Base-by-base conservation (phyloP, 75 land plant species). In the Sequoiadendron giganteum region DNA sequence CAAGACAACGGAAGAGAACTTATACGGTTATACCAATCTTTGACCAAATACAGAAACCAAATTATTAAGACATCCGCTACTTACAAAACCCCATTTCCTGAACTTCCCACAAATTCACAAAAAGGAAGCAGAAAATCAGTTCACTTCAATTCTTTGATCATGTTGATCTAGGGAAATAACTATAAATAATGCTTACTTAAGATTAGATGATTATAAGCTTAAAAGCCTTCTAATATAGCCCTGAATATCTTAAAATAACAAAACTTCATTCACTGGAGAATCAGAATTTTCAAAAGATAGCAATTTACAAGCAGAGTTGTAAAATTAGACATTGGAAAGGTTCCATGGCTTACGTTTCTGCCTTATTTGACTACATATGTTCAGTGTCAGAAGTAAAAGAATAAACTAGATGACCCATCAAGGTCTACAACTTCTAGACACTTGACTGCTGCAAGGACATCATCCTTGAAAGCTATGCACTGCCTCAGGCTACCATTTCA, bases 401-500 rank as follows among this genome's bases (percentile, higher is more conserved):
- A 82, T 82, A 42, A 82, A 82, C n/a, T 81, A 9, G 83, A 47
- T 82, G 49, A 82, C n/a, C n/a, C 48, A 28, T 82, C 84, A 82
- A 82, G 49, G 48, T 82, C 52, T 82, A 45, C 84, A 82, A 25
- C 10, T 82, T 82, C 13, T 82, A 49, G 84, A 47, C 48, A 82
- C 84, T 82, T 47, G 38, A 73, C 34, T 34, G 15, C 38, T 73
- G 38, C 32, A 81, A 81, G 15, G 84, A 82, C 47, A 28, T 82
- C 30, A 43, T 3, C 84, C 32, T 45, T 82, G 84, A 28, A 82
- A 82, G 30, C 52, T 82, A 10, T 47, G 84, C 32, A 28, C 5
- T 82, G 32, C 48, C 52, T 82, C 49, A n/a, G 25, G 48, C n/a
- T 82, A 28, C 10, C 47, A 82, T 21, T 47, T 80, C 83, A 40